These are phyloP conservation scores for Pleurotus djamor DNA, from an alignment of 768 basidiomycete species.

Conservation along the genomic window DNA sequence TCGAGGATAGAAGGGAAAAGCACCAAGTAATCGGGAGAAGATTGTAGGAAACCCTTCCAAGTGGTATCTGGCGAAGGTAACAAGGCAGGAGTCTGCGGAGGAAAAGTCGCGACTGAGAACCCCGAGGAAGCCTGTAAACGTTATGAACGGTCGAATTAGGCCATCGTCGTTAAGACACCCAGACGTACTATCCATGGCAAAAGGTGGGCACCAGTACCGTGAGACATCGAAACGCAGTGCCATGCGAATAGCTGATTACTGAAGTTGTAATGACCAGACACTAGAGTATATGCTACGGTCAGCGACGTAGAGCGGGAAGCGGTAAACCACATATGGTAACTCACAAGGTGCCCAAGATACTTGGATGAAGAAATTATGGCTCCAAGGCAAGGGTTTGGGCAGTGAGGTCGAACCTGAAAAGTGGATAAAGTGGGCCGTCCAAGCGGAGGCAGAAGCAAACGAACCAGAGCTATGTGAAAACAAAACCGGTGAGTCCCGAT, in stretches of 20 bases:
- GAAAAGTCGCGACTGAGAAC: conserved; percentile 13
- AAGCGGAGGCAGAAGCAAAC: background rate
- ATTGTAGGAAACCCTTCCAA: conserved; percentile 7
- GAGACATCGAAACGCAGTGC: conserved; percentile 8
- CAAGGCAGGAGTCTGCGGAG: conserved; percentile 15
- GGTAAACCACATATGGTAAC: background rate
- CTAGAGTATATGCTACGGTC: background rate
- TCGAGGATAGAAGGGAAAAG: conserved; percentile 6
- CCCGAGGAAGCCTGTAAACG: conserved; percentile 10
- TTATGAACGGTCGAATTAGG: background rate
- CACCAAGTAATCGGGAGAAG: conserved; percentile 2
- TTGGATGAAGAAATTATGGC: conserved; percentile 9
- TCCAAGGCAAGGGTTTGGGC: conserved; percentile 12
- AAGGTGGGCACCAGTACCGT: conserved; percentile 8
- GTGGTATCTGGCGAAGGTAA: conserved; percentile 15
- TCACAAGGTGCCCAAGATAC: conserved; percentile 5
- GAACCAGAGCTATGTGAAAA: background rate
- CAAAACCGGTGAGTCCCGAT: background rate
- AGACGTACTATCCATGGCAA: conserved; percentile 8
- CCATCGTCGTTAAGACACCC: background rate
- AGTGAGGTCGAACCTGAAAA: conserved; percentile 9
- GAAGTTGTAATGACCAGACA: conserved; percentile 7
- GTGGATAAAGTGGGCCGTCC: background rate
- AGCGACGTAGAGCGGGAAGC: background rate
- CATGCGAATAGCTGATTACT: conserved; percentile 5